Conservation (phyloP, 768 basidiomycete genomes). For the Mycena epipterygia region DNA sequence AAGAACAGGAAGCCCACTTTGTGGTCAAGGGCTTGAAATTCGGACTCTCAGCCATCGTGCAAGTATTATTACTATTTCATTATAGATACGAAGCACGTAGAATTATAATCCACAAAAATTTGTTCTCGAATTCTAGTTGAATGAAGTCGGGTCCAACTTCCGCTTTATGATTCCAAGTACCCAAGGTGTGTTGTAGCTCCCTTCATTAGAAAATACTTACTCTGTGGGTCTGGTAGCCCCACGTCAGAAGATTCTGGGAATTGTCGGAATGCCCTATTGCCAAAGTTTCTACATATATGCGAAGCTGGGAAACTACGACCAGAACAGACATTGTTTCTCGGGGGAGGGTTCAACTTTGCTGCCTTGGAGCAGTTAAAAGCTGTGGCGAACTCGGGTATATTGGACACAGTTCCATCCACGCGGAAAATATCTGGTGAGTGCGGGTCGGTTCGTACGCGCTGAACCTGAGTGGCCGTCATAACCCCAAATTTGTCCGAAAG, state of each 20-base stretch:
- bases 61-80: no score
- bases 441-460: constrained; percentile 87
- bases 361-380: constrained; percentile 87
- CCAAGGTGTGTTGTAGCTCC: constrained; percentile 84
- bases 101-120: no score
- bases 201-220: no score
- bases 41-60: no score
- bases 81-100: no score
- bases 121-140: no score
- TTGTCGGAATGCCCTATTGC: no score
- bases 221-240: no score
- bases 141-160: no score
- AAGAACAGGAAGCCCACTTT: no score
- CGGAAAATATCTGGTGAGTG: constrained; percentile 88
- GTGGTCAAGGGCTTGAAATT: no score
- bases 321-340: constrained; percentile 85
- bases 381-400: constrained; percentile 89
- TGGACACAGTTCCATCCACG: constrained; percentile 88
- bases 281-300: constrained; percentile 19
- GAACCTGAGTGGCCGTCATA: constrained; percentile 82
- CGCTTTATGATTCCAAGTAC: constrained; percentile 98
- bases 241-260: no score
- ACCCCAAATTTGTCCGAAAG: constrained; percentile 92
- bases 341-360: constrained; percentile 89
- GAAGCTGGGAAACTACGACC: constrained; percentile 75